Conservation (phyloP, 306 rosid genomes). For the Glycine soja region DNA sequence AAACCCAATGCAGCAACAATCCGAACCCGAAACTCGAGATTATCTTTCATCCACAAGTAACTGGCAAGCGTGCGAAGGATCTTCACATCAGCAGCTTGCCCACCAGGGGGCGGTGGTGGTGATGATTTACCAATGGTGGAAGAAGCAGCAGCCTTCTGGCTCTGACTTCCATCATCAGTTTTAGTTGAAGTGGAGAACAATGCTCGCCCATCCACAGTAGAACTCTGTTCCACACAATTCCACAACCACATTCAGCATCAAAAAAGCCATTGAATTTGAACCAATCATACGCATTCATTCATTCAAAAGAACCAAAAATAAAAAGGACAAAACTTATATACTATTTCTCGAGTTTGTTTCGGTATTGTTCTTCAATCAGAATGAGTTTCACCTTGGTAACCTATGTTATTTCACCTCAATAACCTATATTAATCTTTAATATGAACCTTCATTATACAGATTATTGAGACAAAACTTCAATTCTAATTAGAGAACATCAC, state of each 20-base stretch:
- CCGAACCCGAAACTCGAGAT: conserved; percentile 75
- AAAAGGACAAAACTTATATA: conserved; percentile 1
- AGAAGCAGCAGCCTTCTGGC: conserved; percentile 37
- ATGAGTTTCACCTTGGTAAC: neutral
- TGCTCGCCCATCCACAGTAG: conserved; percentile 50
- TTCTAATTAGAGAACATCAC: neutral
- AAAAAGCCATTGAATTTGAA: conserved; percentile 35
- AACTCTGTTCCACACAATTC: conserved; percentile 48
- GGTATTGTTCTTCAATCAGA: neutral
- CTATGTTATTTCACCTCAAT: neutral
- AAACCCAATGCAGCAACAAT: conserved; percentile 82
- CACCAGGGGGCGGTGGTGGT: conserved; percentile 23
- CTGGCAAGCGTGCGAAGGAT: conserved; percentile 85
- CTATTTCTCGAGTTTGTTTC: neutral
- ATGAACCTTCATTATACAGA: neutral
- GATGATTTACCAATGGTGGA: conserved; percentile 39
- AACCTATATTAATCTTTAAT: neutral
- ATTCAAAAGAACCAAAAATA: neutral
- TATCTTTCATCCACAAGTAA: conserved; percentile 95
- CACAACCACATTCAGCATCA: conserved; percentile 32
- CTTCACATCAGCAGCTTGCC: conserved; percentile 53
- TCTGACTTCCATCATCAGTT: conserved; percentile 50
- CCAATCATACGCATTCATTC: neutral
- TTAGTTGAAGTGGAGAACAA: conserved; percentile 55
- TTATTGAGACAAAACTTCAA: neutral